Base-by-base conservation (phyloP, 257 asterid genomes). In the Solanum verrucosum region DNA sequence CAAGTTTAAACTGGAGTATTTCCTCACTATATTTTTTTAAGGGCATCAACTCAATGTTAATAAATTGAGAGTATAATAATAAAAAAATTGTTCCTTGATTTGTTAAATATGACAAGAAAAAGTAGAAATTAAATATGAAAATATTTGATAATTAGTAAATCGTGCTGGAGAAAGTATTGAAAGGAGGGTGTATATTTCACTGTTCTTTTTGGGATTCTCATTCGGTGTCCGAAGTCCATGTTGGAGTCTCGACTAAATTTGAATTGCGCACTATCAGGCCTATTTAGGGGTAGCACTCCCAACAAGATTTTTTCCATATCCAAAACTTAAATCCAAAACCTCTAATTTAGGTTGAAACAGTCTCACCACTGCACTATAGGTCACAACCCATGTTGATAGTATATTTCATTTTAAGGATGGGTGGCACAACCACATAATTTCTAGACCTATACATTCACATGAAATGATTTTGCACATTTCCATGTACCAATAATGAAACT, bases 191-290 rank as follows among this genome's bases (percentile, higher is more conserved):
- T 2, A 52, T 16, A 52, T 16, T 52, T 52, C 8, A 52, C 63
- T 52, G 2, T 52, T 52, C 1, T 56, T 18, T 56, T 56, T 56
- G 6, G 3, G 4, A 16, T 6, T 56, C 10, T 56, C 1, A 18
- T 16, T 18, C 0, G 4, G 0, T 6, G 23, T 56, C 0, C 1
- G 11, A 0, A 56, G n/a, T 3, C 0, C 1, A 18, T 7, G 1
- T 7, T 56, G 10, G 9, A 0, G 2, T 4, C 1, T 0, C 4
- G 0, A 18, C 9, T 6, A 6, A 56, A 14, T 46, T 14, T 46
- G 56, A 44, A 46, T 46, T 14, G 20, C 20, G 7, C 20, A 46
- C 1, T 46, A 4, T 16, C 9, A 18, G n/a, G 2, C 0, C 9
- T 7, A 56, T 18, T 56, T 0, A 2, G 10, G 3, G 1, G 7